Conservation (phyloP, 2,329 filamentous ascomycete species). For the Pseudogymnoascus pannorum region DNA sequence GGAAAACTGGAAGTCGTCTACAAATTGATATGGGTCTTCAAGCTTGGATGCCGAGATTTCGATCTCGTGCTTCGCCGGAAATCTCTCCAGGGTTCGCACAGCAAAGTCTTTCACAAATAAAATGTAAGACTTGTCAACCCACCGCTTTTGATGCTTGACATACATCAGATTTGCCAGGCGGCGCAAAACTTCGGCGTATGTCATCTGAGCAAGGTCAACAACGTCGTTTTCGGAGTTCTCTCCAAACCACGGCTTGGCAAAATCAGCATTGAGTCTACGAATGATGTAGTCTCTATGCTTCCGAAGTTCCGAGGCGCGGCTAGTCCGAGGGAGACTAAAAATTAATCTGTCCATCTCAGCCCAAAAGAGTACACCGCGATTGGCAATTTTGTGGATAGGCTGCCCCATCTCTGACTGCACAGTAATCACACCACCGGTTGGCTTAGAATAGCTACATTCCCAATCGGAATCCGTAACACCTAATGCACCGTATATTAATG, state of each 20-base stretch:
- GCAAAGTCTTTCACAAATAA: constrained; percentile 23
- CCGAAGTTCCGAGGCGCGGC: constrained; percentile 78
- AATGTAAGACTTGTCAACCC: constrained; percentile 33
- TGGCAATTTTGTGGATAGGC: constrained; percentile 97
- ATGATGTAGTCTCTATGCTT: constrained; percentile 88
- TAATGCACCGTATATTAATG: no score
- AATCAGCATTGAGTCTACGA: constrained; percentile 88
- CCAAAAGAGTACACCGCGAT: constrained; percentile 93
- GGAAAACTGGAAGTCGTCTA: no score
- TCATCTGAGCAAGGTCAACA: constrained; percentile 41
- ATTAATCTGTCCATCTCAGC: constrained; percentile 99
- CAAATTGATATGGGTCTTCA: no score
- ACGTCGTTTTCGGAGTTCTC: constrained; percentile 34
- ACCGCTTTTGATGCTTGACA: constrained; percentile 36
- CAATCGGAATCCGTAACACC: no score
- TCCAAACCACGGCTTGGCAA: no score
- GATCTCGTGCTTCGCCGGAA: no score
- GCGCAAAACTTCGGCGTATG: constrained; percentile 37
- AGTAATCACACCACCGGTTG: constrained; percentile 89
- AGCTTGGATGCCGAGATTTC: no score
- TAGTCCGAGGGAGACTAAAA: constrained; percentile 91
- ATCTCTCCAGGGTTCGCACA: constrained; percentile 20
- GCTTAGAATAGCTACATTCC: constrained; percentile 96
- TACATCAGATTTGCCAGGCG: constrained; percentile 41
- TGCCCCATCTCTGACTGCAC: constrained; percentile 98